phyloP scores from a whole-genome alignment of 164 flowering plant species.

The Vitis rupestris region DNA sequence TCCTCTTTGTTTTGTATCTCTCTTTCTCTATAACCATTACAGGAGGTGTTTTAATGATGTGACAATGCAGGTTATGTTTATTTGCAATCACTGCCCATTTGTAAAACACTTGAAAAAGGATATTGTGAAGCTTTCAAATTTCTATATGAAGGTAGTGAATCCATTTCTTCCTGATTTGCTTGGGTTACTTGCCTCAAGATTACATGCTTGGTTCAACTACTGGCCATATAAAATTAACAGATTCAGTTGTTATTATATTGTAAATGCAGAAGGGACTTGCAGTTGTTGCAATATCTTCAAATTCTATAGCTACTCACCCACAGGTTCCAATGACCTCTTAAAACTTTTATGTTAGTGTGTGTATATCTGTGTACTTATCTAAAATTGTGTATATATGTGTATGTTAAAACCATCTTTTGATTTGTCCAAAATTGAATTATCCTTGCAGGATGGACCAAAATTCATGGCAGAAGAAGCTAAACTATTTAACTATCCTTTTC shows the following conservation, averaged over 20 bases:
- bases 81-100: conserved; percentile 96
- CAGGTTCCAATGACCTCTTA: conserved; percentile 52
- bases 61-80: conserved; percentile 78
- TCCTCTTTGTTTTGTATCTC: no score
- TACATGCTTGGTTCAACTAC: neutral
- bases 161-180: conserved; percentile 4
- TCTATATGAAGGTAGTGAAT: conserved; percentile 64
- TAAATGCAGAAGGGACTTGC: conserved; percentile 86
- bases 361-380: no score
- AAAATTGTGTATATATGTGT: neutral
- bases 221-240: neutral
- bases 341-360: no score
- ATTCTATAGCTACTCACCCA: conserved; percentile 76
- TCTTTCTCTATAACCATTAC: neutral
- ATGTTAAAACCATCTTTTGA: conserved; percentile 16
- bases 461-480: conserved; percentile 93
- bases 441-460: conserved; percentile 84
- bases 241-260: neutral
- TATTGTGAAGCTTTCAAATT: conserved; percentile 75
- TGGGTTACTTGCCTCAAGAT: neutral
- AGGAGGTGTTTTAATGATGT: neutral
- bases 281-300: conserved; percentile 89
- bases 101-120: conserved; percentile 80
- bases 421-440: conserved; percentile 20
- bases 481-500: conserved; percentile 69